A percentile compares a stretch with the other conserved stretches of the same genome.
Conservation (phyloP, 2,329 filamentous ascomycete species). For the Xylaria sp. region DNA sequence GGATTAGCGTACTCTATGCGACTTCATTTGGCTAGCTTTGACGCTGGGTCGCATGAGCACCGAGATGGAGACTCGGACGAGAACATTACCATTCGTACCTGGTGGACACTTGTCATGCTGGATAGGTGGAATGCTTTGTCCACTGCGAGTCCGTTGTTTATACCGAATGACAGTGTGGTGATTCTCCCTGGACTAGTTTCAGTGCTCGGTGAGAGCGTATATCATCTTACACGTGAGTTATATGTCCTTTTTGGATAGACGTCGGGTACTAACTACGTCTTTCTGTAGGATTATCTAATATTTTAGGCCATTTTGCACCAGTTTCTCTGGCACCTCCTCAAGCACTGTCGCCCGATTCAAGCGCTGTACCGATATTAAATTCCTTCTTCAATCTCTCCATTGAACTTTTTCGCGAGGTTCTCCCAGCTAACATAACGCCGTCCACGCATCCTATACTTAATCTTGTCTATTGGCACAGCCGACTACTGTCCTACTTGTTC, state of each 20-base stretch:
- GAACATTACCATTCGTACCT: slow-evolving; percentile 71
- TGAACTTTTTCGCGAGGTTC: slow-evolving; percentile 73
- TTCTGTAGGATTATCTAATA: slow-evolving; percentile 63
- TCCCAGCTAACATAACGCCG: slow-evolving; percentile 68
- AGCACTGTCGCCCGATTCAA: slow-evolving; percentile 55
- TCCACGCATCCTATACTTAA: slow-evolving; percentile 67
- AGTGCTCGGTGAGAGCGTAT: slow-evolving; percentile 71
- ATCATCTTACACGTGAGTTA: slow-evolving; percentile 72
- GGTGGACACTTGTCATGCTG: slow-evolving; percentile 78
- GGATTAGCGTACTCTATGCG: slow-evolving; percentile 73
- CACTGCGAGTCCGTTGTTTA: slow-evolving; percentile 69
- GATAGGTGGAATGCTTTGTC: slow-evolving; percentile 80
- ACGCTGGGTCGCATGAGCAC: slow-evolving; percentile 58
- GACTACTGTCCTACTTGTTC: slow-evolving; percentile 71
- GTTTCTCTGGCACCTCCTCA: slow-evolving; percentile 58
- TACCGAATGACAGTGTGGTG: slow-evolving; percentile 71
- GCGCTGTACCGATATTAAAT: slow-evolving; percentile 57
- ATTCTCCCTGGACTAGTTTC: slow-evolving; percentile 68
- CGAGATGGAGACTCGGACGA: slow-evolving; percentile 63
- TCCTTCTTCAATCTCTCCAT: slow-evolving; percentile 66
- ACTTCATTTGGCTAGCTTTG: slow-evolving; percentile 61
- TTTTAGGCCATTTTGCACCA: slow-evolving; percentile 66
- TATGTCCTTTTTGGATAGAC: not conserved
- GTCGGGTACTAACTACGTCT: slow-evolving; percentile 15
- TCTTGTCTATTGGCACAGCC: slow-evolving; percentile 76